Base-by-base conservation (phyloP, 257 asterid genomes). In the Oldenlandia corymbosa region DNA sequence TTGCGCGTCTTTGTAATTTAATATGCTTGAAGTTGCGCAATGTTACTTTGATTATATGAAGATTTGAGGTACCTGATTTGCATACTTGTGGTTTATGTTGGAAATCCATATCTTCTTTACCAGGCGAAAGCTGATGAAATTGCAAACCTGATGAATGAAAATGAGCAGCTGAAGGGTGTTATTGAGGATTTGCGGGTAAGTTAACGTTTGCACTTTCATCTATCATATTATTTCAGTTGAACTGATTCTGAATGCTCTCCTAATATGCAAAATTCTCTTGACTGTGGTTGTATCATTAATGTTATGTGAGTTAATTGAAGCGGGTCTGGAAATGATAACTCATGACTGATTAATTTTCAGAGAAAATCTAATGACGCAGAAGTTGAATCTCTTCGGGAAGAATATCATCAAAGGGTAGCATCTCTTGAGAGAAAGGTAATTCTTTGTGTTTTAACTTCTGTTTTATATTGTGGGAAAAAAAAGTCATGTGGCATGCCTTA, bases 71-170 rank as follows among this genome's bases (percentile, higher is more conserved):
- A 55, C 52, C 28, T 45, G 34, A 28, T 48, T 30, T 39, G 17
- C 11, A 49, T 43, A 65, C 16, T 14, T 8, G 3, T 45, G 39
- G 20, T n/a, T n/a, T n/a, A n/a, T n/a, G n/a, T n/a, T n/a, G n/a
- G 27, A 11, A n/a, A 14, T 52, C 37, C 42, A 57, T 51, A n/a
- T 41, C 45, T 60, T 41, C 68, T 68, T 72, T 73, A 64, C 73
- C 78, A 91, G 97, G 88, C 91, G 67, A 91, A 91, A 80, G 97
- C 97, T 74, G 95, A 91, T 83, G 97, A 91, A 78, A 84, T 91
- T 68, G 86, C 97, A 45, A 91, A 79, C 66, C 67, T 91, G 86
- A 88, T 85, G 95, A 85, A 81, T 69, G 95, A 91, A 73, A 91
- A 91, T 21, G 96, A 91, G 88, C 96, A 84, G 78, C 75, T 85